phyloP scores from a whole-genome alignment of 768 basidiomycete genomes.

The Pleurotus citrinopileatus region DNA sequence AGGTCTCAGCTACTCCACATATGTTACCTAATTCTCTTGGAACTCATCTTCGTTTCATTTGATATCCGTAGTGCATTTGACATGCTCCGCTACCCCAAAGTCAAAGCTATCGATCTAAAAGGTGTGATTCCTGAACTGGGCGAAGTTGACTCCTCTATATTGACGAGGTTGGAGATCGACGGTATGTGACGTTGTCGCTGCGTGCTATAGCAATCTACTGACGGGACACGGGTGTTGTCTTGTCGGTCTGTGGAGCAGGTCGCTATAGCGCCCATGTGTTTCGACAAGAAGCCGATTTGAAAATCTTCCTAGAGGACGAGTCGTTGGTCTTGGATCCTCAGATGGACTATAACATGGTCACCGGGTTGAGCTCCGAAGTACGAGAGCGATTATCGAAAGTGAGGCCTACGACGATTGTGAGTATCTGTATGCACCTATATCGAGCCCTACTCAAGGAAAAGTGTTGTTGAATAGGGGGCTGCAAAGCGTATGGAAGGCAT shows the following conservation, averaged over 20 bases:
- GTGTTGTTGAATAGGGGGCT: constrained; percentile 57
- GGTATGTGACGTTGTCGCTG: constrained; percentile 37
- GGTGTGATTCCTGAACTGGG: constrained; percentile 47
- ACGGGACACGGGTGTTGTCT: too few relatives aligned
- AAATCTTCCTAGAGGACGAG: constrained; percentile 75
- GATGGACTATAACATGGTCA: constrained; percentile 65
- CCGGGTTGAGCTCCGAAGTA: constrained; percentile 76
- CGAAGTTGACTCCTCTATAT: constrained; percentile 44
- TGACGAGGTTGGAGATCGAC: constrained; percentile 67
- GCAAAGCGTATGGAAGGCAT: constrained; percentile 93
- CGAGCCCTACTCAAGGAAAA: not conserved
- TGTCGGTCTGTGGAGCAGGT: constrained; percentile 32
- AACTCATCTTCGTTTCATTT: not conserved
- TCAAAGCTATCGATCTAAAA: constrained; percentile 42
- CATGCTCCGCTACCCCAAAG: constrained; percentile 57
- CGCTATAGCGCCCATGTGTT: constrained; percentile 59
- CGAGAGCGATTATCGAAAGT: constrained; percentile 58
- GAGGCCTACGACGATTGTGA: constrained; percentile 62
- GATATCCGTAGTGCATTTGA: constrained; percentile 62
- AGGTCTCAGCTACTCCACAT: constrained; percentile 26
- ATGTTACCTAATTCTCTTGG: not conserved
- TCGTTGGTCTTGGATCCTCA: constrained; percentile 61
- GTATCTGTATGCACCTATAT: constrained; percentile 31
- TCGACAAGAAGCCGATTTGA: constrained; percentile 76
- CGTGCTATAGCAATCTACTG: not conserved